Conservation (phyloP, 2,329 filamentous ascomycete species). For the Neofusicoccum kwambonambiense region DNA sequence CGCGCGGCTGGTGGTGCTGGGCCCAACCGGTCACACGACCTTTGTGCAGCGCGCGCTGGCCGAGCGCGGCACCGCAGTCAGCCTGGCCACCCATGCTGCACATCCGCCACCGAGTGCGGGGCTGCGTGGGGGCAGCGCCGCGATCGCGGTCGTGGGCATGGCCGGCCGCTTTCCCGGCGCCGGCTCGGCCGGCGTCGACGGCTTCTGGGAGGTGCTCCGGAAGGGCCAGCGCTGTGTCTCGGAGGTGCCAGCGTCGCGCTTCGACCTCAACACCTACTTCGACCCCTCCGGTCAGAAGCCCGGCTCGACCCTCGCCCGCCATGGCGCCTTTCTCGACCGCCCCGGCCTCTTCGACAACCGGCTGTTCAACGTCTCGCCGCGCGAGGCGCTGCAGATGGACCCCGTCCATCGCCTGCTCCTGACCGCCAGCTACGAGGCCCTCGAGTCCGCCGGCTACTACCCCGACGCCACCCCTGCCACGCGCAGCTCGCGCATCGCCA, state of each 20-base stretch:
- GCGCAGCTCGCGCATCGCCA: slow-evolving; percentile 27
- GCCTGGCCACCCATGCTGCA: too few relatives aligned
- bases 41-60: too few relatives aligned
- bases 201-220: slow-evolving; percentile 42
- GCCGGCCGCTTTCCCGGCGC: slow-evolving; percentile 34
- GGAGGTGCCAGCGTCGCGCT: slow-evolving; percentile 11
- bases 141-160: slow-evolving; percentile 26
- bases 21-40: too few relatives aligned
- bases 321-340: slow-evolving; percentile 22
- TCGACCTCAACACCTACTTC: background rate
- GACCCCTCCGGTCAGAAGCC: background rate
- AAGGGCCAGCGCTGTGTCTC: slow-evolving; percentile 32
- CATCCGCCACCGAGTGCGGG: too few relatives aligned
- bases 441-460: slow-evolving; percentile 23
- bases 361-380: slow-evolving; percentile 23
- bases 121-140: too few relatives aligned
- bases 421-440: slow-evolving; percentile 22
- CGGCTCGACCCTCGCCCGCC: background rate
- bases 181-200: slow-evolving; percentile 61
- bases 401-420: slow-evolving; percentile 24
- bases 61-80: too few relatives aligned
- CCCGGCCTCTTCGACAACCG: slow-evolving; percentile 21
- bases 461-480: slow-evolving; percentile 3
- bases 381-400: slow-evolving; percentile 24
- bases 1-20: too few relatives aligned